Evolutionary conservation across 306 rosid genomes (phyloP).

Genomic region (Vicia sativa): DNA sequence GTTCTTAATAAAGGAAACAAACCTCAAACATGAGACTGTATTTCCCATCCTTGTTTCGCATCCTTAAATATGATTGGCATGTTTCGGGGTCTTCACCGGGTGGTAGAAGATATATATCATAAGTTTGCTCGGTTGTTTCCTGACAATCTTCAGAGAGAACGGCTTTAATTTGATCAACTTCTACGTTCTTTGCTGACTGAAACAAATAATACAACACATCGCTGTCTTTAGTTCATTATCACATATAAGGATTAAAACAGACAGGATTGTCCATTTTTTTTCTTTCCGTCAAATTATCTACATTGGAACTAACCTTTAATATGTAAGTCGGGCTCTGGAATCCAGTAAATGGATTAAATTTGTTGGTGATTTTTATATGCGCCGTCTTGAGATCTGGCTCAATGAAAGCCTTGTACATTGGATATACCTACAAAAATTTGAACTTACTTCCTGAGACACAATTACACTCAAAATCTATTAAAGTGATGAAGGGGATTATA

Average conservation of each 20-base stretch:
- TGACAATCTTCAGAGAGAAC: slow-evolving; percentile 68
- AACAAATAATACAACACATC: slow-evolving; percentile 41
- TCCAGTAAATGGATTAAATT: slow-evolving; percentile 96
- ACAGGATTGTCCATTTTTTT: slow-evolving; percentile 22
- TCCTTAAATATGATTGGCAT: slow-evolving; percentile 96
- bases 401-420: slow-evolving; percentile 98
- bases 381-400: slow-evolving; percentile 99
- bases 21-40: slow-evolving; percentile 99
- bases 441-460: slow-evolving; percentile 33
- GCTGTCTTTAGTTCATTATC: slow-evolving; percentile 16
- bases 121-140: slow-evolving; percentile 82
- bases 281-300: slow-evolving; percentile 12
- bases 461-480: slow-evolving; percentile 19
- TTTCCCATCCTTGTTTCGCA: slow-evolving; percentile 99
- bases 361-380: slow-evolving; percentile 86
- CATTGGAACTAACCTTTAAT: slow-evolving; percentile 63
- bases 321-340: slow-evolving; percentile 97
- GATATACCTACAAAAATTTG: slow-evolving; percentile 75
- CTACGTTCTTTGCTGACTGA: slow-evolving; percentile 79
- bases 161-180: slow-evolving; percentile 71
- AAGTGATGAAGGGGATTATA: slow-evolving; percentile 32
- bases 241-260: slow-evolving; percentile 32
- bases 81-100: slow-evolving; percentile 99
- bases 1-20: slow-evolving; percentile 28
- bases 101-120: slow-evolving; percentile 96